phyloP scores from a whole-genome alignment of 208 protist genomes.

The Trypanosoma scelopori region DNA sequence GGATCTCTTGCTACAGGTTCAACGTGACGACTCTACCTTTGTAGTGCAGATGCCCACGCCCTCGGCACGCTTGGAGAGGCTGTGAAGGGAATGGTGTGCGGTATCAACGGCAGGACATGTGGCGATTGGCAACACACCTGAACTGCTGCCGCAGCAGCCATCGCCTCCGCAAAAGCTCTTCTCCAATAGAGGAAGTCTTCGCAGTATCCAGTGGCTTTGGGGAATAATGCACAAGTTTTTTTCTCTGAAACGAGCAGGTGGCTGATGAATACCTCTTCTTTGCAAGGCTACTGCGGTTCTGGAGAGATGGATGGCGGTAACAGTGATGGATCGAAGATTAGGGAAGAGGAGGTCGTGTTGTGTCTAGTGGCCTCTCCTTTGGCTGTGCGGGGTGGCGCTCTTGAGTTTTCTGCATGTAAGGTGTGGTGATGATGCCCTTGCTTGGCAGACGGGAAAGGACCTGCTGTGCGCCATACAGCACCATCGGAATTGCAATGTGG shows the following conservation, averaged over 20 bases:
- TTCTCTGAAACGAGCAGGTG: slow-evolving; percentile 5
- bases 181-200: not conserved
- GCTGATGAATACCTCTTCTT: too few relatives aligned
- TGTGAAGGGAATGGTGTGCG: not conserved
- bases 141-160: not conserved
- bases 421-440: slow-evolving; percentile 7
- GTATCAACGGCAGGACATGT: not conserved
- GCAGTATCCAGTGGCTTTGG: slow-evolving; percentile 9
- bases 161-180: not conserved
- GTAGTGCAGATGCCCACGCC: slow-evolving; percentile 1
- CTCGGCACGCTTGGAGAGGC: not conserved
- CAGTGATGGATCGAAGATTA: not conserved
- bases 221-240: slow-evolving; percentile 11
- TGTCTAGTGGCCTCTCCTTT: not conserved
- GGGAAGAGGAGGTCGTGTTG: not conserved
- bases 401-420: slow-evolving; percentile 14
- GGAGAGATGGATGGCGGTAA: not conserved
- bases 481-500: slow-evolving; percentile 17
- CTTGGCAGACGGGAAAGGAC: slow-evolving; percentile 7
- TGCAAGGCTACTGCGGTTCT: not conserved
- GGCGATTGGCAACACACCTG: not conserved
- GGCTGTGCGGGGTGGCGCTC: not conserved
- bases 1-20: not conserved
- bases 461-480: slow-evolving; percentile 15
- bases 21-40: slow-evolving; percentile 11